Evolutionary conservation across 1,284 basidiomycete genomes (phyloP).

Genomic region (Coniferiporia weirii): DNA sequence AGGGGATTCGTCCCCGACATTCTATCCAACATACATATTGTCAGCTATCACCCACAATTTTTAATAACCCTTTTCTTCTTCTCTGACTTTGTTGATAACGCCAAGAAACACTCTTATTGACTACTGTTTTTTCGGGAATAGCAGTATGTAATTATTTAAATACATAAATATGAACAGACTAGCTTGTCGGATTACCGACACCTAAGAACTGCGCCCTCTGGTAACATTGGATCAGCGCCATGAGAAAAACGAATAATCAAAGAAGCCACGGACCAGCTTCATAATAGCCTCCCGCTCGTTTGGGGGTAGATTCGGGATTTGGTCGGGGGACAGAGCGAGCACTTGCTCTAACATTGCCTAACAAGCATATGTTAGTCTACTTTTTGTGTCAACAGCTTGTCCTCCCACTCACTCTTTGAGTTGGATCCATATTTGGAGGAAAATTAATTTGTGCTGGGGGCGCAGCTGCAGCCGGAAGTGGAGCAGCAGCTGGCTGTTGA

Average conservation of each 20-base stretch:
- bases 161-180: neutral
- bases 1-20: too few species aligned
- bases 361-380: neutral
- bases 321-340: constrained; percentile 77
- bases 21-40: too few species aligned
- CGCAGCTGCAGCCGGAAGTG: constrained; percentile 28
- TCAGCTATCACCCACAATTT: too few species aligned
- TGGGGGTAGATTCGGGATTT: constrained; percentile 82
- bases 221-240: neutral
- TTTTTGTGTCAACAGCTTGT: neutral
- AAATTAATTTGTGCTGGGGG: constrained; percentile 26
- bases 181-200: neutral
- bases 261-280: constrained; percentile 59
- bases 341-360: constrained; percentile 86
- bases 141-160: neutral
- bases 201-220: neutral
- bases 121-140: too few species aligned
- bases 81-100: too few species aligned
- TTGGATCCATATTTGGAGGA: constrained; percentile 29
- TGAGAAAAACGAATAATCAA: neutral
- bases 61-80: too few species aligned
- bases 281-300: constrained; percentile 83
- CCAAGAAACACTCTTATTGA: too few species aligned
- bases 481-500: constrained; percentile 9
- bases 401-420: constrained; percentile 27